Conservation (phyloP, 176 grass and related monocot species). For the Poa pratensis region DNA sequence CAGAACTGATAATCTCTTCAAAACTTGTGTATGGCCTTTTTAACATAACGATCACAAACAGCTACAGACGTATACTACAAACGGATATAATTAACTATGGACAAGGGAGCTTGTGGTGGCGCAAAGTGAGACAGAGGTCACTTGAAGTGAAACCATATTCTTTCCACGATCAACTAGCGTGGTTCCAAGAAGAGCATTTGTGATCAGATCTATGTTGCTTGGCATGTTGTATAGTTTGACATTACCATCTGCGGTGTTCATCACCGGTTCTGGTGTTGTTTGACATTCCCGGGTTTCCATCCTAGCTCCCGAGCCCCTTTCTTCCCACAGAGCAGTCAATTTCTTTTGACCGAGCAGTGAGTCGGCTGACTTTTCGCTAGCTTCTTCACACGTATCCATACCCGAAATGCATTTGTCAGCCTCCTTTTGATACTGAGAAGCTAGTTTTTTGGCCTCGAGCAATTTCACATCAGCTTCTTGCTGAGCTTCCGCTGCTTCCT, state of each 20-base stretch:
- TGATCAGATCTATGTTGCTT: neutral
- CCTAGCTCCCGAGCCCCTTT: constrained; percentile 72
- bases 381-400: constrained; percentile 97
- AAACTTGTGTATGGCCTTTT: constrained; percentile 21
- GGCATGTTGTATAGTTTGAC: neutral
- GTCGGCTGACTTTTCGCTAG: constrained; percentile 76
- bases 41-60: constrained; percentile 25
- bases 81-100: constrained; percentile 37
- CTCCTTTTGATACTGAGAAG: constrained; percentile 96
- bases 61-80: neutral
- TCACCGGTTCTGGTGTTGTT: constrained; percentile 20
- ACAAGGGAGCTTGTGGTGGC: neutral
- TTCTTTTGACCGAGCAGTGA: constrained; percentile 69
- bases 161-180: too few relatives aligned
- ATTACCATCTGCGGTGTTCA: neutral
- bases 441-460: constrained; percentile 89
- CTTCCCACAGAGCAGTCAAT: constrained; percentile 76
- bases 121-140: neutral
- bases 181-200: too few relatives aligned
- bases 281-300: constrained; percentile 62
- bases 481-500: constrained; percentile 74
- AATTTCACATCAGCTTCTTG: constrained; percentile 79
- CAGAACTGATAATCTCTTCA: neutral
- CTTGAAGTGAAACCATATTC: neutral
- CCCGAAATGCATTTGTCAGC: constrained; percentile 98